phyloP scores from a whole-genome alignment of 441 rosid genomes.

The Breynia disticha region DNA sequence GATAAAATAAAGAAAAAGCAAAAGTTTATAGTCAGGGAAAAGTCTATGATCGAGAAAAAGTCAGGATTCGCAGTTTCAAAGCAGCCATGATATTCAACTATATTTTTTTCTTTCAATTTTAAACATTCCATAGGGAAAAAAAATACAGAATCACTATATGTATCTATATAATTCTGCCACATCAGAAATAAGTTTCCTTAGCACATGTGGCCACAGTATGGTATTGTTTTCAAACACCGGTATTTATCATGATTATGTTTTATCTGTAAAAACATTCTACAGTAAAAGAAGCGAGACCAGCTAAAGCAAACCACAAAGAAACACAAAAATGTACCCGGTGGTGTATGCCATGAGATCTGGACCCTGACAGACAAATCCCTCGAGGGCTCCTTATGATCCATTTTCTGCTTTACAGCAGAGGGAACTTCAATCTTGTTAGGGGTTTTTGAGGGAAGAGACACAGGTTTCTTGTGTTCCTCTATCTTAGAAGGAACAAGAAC shows the following conservation, averaged over 20 bases:
- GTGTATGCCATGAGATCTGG: conserved; percentile 61
- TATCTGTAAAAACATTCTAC: not conserved
- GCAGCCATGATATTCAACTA: not conserved
- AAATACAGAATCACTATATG: not conserved
- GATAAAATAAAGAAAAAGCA: not conserved
- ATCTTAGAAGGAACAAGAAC: conserved; percentile 21
- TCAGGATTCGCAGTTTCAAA: not conserved
- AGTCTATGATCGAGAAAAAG: not conserved
- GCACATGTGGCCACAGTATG: not conserved
- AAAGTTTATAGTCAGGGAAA: not conserved
- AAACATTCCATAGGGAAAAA: not conserved
- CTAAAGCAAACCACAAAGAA: conserved; percentile 17
- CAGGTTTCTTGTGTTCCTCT: conserved; percentile 36
- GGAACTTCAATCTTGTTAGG: conserved; percentile 27
- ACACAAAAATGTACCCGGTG: conserved; percentile 57
- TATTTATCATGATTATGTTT: not conserved
- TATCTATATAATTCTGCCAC: not conserved
- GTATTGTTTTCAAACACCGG: not conserved
- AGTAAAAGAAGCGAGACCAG: conserved; percentile 2
- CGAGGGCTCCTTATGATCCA: conserved; percentile 37
- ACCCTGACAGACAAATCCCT: conserved; percentile 43
- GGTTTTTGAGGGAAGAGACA: conserved; percentile 23
- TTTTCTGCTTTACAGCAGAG: conserved; percentile 26
- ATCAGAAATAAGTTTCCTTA: too few species aligned
- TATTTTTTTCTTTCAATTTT: not conserved